Base-by-base conservation (phyloP, 2,329 filamentous ascomycete species). In the Coleophoma eucalyptorum region DNA sequence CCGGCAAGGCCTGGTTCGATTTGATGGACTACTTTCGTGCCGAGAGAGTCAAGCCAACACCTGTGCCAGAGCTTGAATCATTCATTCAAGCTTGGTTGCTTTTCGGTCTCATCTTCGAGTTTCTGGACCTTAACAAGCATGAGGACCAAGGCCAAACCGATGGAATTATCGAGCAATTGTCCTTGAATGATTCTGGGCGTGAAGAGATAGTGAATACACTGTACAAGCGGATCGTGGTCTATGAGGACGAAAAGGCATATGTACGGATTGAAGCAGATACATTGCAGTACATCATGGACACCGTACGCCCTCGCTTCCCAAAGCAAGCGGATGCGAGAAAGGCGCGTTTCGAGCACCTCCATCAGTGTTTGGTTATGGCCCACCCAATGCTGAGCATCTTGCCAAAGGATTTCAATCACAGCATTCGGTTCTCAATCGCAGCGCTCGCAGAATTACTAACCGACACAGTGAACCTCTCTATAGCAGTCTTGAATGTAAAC, bases 41-140 rank as follows among this genome's bases (percentile, higher is more conserved):
- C 31, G 52, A 59, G 35, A 43, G 16, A n/a, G 40, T 57, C 8
- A 51, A 62, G 45, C 52, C 61, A 2, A 58, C 59, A 3, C 54
- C 60, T 7, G 40, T 54, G 7, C 50, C 51, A 3, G 60, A 63
- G 11, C 48, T 62, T 10, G 52, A 65, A 33, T 48, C 56, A 0
- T 65, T 67, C 40, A 43, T 65, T 13, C 67, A 69, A 47, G 67
- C 62, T 6, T 69, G 67, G 65, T 54, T 69, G 7, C 68, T 60
- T 46, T 66, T 69, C 50, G 66, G 67, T 0, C 51, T 65, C 4
- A 31, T 65, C 15, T 56, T 62, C 5, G 67, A 69, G 47, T 57
- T 65, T 26, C 35, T 67, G 3, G 57, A 60, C 10, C 49, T 31
- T 5, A 59, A 56, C 41, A 15, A 38, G 6, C 26, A 26, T 26